Evolutionary conservation across 305 asterid species (phyloP).

Genomic region (Salvia sclarea): DNA sequence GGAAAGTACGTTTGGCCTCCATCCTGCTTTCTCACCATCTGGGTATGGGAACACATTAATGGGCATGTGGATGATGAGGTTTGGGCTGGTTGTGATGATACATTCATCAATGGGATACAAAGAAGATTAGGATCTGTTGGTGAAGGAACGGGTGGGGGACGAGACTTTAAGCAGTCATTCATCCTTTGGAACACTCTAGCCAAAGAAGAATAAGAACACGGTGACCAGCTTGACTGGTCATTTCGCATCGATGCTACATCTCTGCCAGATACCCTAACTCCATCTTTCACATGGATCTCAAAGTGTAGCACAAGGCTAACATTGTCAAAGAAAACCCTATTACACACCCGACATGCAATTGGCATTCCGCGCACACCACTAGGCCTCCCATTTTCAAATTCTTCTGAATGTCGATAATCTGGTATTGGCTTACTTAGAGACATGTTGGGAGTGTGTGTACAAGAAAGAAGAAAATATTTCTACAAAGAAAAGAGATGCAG

Average conservation of each 20-base stretch:
- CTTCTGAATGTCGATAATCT: conserved; percentile 22
- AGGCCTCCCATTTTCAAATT: conserved; percentile 25
- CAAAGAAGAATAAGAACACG: conserved; percentile 21
- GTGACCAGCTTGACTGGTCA: conserved; percentile 11
- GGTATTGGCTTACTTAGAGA: conserved; percentile 22
- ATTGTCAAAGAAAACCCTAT: conserved; percentile 38
- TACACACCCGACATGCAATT: conserved; percentile 43
- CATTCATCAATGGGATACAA: conserved; percentile 21
- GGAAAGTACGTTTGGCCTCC: neutral
- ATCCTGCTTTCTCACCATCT: conserved; percentile 20
- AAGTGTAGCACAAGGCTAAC: conserved; percentile 41
- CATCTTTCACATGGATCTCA: conserved; percentile 33
- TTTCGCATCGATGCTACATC: conserved; percentile 20
- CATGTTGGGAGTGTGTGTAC: conserved; percentile 26
- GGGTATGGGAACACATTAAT: conserved; percentile 21
- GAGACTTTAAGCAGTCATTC: conserved; percentile 24
- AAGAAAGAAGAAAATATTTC: neutral
- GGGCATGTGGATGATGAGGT: conserved; percentile 22
- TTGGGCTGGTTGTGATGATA: too few relatives aligned
- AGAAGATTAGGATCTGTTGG: conserved; percentile 16
- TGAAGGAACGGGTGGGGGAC: conserved; percentile 26
- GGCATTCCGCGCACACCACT: conserved; percentile 12
- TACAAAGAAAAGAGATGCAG: neutral
- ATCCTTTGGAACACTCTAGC: conserved; percentile 18
- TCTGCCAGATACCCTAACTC: neutral